phyloP scores from a whole-genome alignment of 2,329 filamentous ascomycete genomes.

The Neopestalotiopsis sp. region DNA sequence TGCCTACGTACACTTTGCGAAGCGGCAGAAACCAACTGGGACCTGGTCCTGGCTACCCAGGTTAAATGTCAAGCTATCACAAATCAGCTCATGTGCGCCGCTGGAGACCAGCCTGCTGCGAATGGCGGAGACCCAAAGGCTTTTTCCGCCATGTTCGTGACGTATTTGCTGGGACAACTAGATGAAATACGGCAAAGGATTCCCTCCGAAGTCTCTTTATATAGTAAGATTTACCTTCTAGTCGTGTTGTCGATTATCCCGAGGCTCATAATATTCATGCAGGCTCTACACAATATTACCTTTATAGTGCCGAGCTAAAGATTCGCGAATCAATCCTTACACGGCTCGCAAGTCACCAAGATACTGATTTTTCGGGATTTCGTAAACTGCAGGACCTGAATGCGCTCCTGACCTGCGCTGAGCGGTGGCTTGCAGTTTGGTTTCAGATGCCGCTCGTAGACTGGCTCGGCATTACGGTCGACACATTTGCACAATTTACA shows the following conservation, averaged over 20 bases:
- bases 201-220: not conserved
- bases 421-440: conserved; percentile 27
- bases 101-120: not conserved
- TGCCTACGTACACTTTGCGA: conserved; percentile 25
- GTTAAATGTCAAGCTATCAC: conserved; percentile 32
- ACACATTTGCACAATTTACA: conserved; percentile 30
- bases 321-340: conserved; percentile 26
- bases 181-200: not conserved
- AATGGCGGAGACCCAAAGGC: conserved; percentile 15
- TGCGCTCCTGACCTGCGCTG: conserved; percentile 22
- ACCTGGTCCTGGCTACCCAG: conserved; percentile 26
- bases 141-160: conserved; percentile 17
- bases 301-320: conserved; percentile 28
- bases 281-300: conserved; percentile 28
- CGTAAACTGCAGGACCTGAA: conserved; percentile 30
- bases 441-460: conserved; percentile 22
- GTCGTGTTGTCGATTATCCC: too few relatives aligned
- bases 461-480: conserved; percentile 29
- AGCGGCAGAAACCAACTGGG: conserved; percentile 25
- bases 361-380: conserved; percentile 15
- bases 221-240: not conserved
- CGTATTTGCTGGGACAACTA: too few relatives aligned
- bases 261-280: not conserved
- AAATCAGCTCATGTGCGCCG: conserved; percentile 28
- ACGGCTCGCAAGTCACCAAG: conserved; percentile 13